Evolutionary conservation across 176 grass and related monocot genomes (phyloP).

Genomic region (Zea luxurians): DNA sequence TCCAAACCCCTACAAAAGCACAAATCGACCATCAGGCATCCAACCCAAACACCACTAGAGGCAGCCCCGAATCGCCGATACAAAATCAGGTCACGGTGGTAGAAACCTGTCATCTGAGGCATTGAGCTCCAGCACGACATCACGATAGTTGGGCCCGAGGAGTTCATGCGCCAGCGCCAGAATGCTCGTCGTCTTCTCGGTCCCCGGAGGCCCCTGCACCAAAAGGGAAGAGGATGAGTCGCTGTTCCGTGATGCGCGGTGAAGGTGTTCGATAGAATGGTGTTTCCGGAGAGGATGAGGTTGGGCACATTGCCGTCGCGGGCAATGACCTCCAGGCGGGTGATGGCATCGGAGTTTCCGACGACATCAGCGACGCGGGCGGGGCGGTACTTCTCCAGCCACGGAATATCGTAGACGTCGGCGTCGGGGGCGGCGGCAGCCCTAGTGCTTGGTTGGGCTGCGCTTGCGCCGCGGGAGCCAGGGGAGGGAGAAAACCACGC

Average conservation of each 20-base stretch:
- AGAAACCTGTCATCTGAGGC: conserved; percentile 85
- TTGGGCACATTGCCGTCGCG: conserved; percentile 94
- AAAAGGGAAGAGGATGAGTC: neutral
- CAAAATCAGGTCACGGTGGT: neutral
- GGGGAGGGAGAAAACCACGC: no score
- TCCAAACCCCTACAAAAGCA: no score
- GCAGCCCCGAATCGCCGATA: neutral
- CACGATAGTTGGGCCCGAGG: conserved; percentile 67
- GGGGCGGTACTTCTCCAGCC: no score
- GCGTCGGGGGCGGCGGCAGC: no score
- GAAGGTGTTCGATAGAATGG: conserved; percentile 32
- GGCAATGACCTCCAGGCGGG: conserved; percentile 57
- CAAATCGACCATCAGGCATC: no score
- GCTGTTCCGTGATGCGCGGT: neutral
- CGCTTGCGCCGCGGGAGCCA: no score
- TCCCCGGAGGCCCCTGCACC: conserved; percentile 79
- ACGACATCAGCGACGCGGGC: no score
- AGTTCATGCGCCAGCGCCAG: no score
- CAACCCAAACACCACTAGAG: no score
- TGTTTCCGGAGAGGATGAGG: conserved; percentile 84
- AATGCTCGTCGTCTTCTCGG: conserved; percentile 59
- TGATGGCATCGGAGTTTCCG: no score
- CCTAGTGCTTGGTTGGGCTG: no score
- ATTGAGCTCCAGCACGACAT: conserved; percentile 90
- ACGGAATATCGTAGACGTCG: no score